Base-by-base conservation (phyloP, 2,329 filamentous ascomycete species). In the Gnomoniopsis sp. region DNA sequence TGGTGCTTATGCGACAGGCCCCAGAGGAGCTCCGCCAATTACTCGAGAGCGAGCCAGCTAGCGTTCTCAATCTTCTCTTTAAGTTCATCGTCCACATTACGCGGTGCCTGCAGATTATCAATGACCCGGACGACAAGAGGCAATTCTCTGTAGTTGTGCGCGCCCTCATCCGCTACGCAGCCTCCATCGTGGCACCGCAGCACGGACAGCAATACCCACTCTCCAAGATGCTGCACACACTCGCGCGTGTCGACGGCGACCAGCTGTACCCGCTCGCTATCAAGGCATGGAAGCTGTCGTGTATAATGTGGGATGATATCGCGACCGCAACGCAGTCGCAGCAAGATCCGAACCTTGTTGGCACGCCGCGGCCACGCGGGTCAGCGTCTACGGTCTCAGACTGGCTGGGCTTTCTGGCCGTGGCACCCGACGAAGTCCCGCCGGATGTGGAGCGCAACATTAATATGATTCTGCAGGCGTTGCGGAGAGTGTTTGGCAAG, bases 181-280 rank as follows among this genome's bases (percentile, higher is more conserved):
- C 53, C 6, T 47, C 46, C 8, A 19, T 59, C 2, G 21, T 48
- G 48, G n/a, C 53, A 22, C 46, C 51, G 14, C 22, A 30, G 22
- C 4, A 2, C 30, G 48, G 47, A 21, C 19, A 47, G 26, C 47
- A 44, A 15, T 21, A 59, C 19, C 58, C 58, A 17, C 26, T 60
- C 14, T 49, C 41, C 2, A 53, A 57, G 26, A 43, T 60, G 22
- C 49, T 60, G 10, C 48, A 26, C 7, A 44, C 30, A 7, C 55
- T 60, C 17, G 43, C 53, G 41, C 55, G 53, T 15, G 46, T 60
- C 53, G 53, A 60, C n/a, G 58, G 57, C 49, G 58, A 60, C 17
- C 6, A 56, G 19, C 49, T 60, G 19, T 48, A 57, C 43, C 55
- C 22, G 41, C 38, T 60, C 22, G 53, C 53, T 2, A 17, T 60